Evolutionary conservation across 805 yeast species (phyloP).

Genomic region (Wickerhamiella musiphila): DNA sequence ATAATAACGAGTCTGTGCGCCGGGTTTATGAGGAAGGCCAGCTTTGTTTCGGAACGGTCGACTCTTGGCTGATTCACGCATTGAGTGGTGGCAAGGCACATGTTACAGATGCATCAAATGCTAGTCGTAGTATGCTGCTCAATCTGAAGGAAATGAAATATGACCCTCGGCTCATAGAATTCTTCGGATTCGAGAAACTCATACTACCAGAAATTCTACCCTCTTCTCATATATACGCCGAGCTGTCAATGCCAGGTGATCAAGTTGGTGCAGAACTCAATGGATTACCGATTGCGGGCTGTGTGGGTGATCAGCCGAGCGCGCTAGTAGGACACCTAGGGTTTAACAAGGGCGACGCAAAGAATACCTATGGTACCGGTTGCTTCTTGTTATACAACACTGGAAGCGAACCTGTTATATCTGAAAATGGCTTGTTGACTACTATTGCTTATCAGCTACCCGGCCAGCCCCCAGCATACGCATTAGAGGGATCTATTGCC

Average conservation of each 20-base stretch:
- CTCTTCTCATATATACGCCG: constrained; percentile 62
- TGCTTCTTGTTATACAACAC: constrained; percentile 81
- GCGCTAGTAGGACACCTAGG: constrained; percentile 89
- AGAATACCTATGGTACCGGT: constrained; percentile 95
- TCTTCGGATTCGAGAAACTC: constrained; percentile 62
- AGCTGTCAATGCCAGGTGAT: constrained; percentile 40
- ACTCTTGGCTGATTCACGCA: constrained; percentile 82
- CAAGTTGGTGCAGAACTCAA: too few species aligned
- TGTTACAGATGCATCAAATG: constrained; percentile 80
- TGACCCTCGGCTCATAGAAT: constrained; percentile 55
- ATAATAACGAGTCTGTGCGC: constrained; percentile 50
- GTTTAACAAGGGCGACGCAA: constrained; percentile 66
- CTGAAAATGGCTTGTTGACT: constrained; percentile 69
- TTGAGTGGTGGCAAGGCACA: constrained; percentile 47
- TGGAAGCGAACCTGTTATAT: constrained; percentile 52
- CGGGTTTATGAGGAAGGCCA: constrained; percentile 59
- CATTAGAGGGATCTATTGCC: constrained; percentile 89
- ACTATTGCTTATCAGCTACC: constrained; percentile 89
- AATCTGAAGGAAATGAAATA: constrained; percentile 58
- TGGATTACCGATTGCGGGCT: constrained; percentile 67
- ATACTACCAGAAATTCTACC: constrained; percentile 69
- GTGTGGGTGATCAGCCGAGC: constrained; percentile 88
- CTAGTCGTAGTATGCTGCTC: constrained; percentile 82
- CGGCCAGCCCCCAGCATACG: constrained; percentile 54
- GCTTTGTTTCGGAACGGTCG: constrained; percentile 85